A percentile compares a stretch with the other conserved stretches of the same genome.
Conservation (phyloP, 306 rosid genomes). For the Lathyrus tuberosus region DNA sequence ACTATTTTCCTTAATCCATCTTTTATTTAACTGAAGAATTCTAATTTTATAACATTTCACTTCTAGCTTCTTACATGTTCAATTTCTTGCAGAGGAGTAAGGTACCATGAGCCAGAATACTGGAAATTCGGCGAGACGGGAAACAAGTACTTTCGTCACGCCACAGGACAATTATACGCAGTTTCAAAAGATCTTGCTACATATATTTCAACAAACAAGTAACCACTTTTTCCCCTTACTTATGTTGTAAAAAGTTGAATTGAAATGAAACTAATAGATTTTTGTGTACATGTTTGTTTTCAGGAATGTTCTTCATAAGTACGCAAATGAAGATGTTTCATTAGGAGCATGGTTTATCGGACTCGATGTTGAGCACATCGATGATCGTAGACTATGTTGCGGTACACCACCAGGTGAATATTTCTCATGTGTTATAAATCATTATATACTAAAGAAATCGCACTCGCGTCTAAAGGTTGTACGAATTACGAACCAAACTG, state of each 20-base stretch:
- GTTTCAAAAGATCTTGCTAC: slow-evolving; percentile 88
- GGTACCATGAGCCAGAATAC: slow-evolving; percentile 96
- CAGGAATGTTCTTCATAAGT: slow-evolving; percentile 94
- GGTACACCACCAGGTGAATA: slow-evolving; percentile 93
- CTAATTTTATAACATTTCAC: slow-evolving; percentile 11
- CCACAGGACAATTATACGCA: slow-evolving; percentile 96
- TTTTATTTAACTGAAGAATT: not conserved
- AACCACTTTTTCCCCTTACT: slow-evolving; percentile 38
- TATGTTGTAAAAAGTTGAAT: not conserved
- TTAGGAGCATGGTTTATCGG: slow-evolving; percentile 97
- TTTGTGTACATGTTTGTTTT: slow-evolving; percentile 35
- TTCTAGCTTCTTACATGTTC: slow-evolving; percentile 42
- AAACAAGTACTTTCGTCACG: slow-evolving; percentile 97
- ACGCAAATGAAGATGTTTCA: slow-evolving; percentile 96
- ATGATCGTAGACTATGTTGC: slow-evolving; percentile 90
- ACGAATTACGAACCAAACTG: no score
- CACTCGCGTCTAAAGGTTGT: no score
- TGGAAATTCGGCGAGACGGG: slow-evolving; percentile 98
- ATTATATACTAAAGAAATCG: no score
- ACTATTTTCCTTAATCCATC: slow-evolving; percentile 1
- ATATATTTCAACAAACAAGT: slow-evolving; percentile 86
- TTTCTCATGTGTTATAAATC: not conserved
- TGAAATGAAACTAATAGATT: slow-evolving; percentile 28
- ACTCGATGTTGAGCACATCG: slow-evolving; percentile 87
- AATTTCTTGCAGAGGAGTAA: slow-evolving; percentile 73